Base-by-base conservation (phyloP, 345 rosid species). In the Erodium maritimum region DNA sequence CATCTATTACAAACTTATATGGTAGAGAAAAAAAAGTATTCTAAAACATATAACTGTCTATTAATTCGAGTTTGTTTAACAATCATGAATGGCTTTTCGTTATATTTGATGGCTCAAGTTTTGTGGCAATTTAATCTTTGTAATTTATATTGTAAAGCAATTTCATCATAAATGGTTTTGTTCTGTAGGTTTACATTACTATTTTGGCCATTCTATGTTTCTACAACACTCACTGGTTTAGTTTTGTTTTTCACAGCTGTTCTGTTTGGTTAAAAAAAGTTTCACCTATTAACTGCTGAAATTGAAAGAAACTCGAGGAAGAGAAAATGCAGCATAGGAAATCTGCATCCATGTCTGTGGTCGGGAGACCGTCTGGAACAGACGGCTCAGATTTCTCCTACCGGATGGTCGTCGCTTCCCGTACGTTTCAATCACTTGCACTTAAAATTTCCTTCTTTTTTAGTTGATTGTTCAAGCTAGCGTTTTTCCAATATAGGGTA, bases 391-490 rank as follows among this genome's bases (percentile, higher is more conserved):
- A 90, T 79, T 87, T 80, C 83, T 83, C 87, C 0, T 85, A 71
- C 69, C 85, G 95, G 8, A 87, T 87, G 97, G 94, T 85, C 57
- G 89, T 90, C 34, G 95, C 87, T 73, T 81, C 90, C 65, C 84
- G 97, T 87, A 71, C 62, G 89, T 67, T 59, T 54, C 5, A 19
- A 21, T 23, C 13, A 19, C 23, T 54, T 19, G 25, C 0, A 9
- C 21, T 20, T 52, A n/a, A 21, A 14, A 2, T 19, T 54, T 54
- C 56, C 23, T n/a, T n/a, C n/a, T 23, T 19, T n/a, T n/a, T n/a
- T n/a, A n/a, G n/a, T n/a, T n/a, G n/a, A n/a, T n/a, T n/a, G n/a
- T n/a, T n/a, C n/a, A n/a, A n/a, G n/a, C n/a, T 54, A 14, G 19
- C 17, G 21, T 46, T 52, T 1, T 22, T 52, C 58, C 54, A 34